Percentiles rank a stretch among this genome's conserved stretches.
Evolutionary conservation across 768 basidiomycete genomes (phyloP).

Genomic region (Russula lepida): DNA sequence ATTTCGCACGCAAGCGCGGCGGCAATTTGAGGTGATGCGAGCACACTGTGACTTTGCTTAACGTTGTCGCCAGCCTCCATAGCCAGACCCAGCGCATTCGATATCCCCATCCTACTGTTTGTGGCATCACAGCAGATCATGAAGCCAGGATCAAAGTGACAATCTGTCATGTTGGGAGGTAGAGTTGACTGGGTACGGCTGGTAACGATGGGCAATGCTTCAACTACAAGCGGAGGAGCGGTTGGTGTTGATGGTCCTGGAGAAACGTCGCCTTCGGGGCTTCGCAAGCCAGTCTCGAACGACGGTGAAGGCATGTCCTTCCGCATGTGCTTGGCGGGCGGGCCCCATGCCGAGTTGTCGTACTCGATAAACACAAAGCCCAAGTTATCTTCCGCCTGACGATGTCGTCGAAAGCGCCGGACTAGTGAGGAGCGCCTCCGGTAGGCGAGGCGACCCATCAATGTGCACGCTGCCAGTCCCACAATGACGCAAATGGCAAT

Average conservation of each 20-base stretch:
- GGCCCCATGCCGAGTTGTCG: conserved; percentile 9
- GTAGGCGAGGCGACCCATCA: background rate
- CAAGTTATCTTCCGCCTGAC: conserved; percentile 1
- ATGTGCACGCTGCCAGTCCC: background rate
- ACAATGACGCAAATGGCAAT: conserved; percentile 4
- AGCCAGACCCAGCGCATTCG: conserved; percentile 1
- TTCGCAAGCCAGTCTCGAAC: background rate
- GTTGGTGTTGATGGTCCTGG: background rate
- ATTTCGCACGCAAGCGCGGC: background rate
- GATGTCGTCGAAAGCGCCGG: background rate
- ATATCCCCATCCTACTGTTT: background rate
- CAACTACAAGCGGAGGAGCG: background rate
- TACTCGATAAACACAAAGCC: conserved; percentile 16
- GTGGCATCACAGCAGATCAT: too few relatives aligned
- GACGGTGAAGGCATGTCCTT: conserved; percentile 2
- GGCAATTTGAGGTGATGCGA: conserved; percentile 9
- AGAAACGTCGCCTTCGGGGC: background rate
- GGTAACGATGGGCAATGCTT: background rate
- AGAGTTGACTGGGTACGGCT: background rate
- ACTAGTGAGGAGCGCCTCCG: background rate
- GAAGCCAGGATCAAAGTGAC: background rate
- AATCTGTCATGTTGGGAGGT: background rate
- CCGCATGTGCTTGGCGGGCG: background rate
- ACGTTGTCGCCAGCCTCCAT: background rate
- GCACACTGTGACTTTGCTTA: background rate